Conservation (phyloP, 306 rosid genomes). For the Medicago arabica region DNA sequence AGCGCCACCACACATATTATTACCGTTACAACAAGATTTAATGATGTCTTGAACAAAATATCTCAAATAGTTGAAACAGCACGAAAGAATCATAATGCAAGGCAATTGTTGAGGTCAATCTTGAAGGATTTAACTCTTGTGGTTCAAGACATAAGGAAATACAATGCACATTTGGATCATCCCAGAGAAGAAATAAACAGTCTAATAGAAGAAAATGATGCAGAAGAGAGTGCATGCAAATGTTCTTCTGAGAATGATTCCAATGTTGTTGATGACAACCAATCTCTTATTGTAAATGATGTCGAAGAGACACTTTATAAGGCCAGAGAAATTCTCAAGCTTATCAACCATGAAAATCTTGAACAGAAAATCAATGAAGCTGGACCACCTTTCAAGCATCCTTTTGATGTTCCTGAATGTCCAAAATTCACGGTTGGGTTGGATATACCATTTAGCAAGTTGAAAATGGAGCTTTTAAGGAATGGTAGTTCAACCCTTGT, state of each 20-base stretch:
- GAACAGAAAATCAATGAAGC: not conserved
- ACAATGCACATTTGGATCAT: slow-evolving; percentile 25
- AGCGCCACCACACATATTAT: not conserved
- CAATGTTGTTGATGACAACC: not conserved
- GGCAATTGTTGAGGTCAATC: not conserved
- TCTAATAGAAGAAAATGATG: not conserved
- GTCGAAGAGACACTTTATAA: slow-evolving; percentile 32
- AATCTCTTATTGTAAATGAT: slow-evolving; percentile 25
- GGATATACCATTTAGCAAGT: slow-evolving; percentile 37
- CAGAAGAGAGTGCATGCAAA: not conserved
- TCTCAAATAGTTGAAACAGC: not conserved
- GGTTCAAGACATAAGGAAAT: slow-evolving; percentile 36
- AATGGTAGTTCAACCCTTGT: slow-evolving; percentile 34
- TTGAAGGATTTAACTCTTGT: slow-evolving; percentile 8
- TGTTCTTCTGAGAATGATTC: not conserved
- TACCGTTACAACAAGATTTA: not conserved
- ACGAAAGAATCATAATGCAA: not conserved
- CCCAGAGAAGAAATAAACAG: slow-evolving; percentile 35
- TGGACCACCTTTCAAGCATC: not conserved
- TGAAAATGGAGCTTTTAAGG: slow-evolving; percentile 51
- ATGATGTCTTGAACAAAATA: not conserved
- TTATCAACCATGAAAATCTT: not conserved
- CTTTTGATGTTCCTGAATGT: slow-evolving; percentile 39
- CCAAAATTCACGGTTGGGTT: slow-evolving; percentile 50
- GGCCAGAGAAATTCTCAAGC: slow-evolving; percentile 19